Evolutionary conservation across 371 early-diverging fungal genomes (phyloP), one percentile per base, ranked within the genome.

Genomic region (Capniomyces stellatus): DNA sequence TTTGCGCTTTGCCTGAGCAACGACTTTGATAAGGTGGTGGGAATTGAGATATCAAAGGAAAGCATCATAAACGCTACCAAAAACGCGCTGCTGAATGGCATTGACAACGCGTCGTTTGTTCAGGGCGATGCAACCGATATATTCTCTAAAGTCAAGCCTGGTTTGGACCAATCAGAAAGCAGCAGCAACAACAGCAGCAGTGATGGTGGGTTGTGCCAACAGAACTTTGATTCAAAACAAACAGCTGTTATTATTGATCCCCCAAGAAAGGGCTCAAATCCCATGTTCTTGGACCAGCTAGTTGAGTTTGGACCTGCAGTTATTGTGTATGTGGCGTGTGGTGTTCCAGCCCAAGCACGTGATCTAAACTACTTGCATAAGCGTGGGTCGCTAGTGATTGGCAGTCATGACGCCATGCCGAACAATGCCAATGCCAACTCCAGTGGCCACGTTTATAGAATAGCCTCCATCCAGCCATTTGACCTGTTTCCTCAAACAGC

Each of bases 401-500:
- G 59, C 24, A 58, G 59, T 19, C 29, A 25, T 31, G 0, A 56
- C 58, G 13, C 23, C 19, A 2, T 51, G 28, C 6, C 58, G 24
- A 55, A 50, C 46, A 57, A 63, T 47, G 65, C 62, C 25, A 30
- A 63, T 30, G 39, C n/a, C n/a, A n/a, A n/a, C n/a, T n/a, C n/a
- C n/a, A n/a, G n/a, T n/a, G 35, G 35, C 6, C 35, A 35, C 15
- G 35, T 35, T 15, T 82, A 82, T 60, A 58, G 64, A 40, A 69
- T 80, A 0, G 65, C 60, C 27, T 59, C 62, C 22, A 63, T 80
- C 35, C 69, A 71, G 54, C 79, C 79, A 3, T 78, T 82, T 46
- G 82, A 82, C 54, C 69, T 82, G 57, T 82, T 82, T 53, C 82
- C 82, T 22, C 79, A 79, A 58, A 77, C 82, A 21, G 66, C 62